Base-by-base conservation (phyloP, 2,329 filamentous ascomycete species). In the Penicillium sp. region DNA sequence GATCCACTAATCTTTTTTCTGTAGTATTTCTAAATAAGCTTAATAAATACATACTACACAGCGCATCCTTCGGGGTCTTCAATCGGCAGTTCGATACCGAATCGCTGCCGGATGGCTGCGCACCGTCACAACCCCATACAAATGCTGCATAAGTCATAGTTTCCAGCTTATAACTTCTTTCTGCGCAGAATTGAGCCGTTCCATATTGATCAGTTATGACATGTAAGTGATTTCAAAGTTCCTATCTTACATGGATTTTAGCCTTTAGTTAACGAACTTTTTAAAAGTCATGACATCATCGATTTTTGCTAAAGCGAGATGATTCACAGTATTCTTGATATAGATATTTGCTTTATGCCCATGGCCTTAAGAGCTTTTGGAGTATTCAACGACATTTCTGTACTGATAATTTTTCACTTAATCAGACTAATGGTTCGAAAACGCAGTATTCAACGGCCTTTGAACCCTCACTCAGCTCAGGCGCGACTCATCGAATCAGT, bases 81-180 rank as follows among this genome's bases (percentile, higher is more conserved):
- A n/a, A n/a, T n/a, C n/a, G n/a, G n/a, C n/a, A n/a, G n/a, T n/a
- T n/a, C n/a, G n/a, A n/a, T n/a, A n/a, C n/a, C n/a, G n/a, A n/a
- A n/a, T n/a, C n/a, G n/a, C n/a, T n/a, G n/a, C n/a, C n/a, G n/a
- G n/a, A n/a, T n/a, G n/a, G n/a, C n/a, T n/a, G n/a, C n/a, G n/a
- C n/a, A n/a, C n/a, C n/a, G n/a, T n/a, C n/a, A n/a, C 36, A 32
- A 39, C 9, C n/a, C 36, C 30, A 21, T 33, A 15, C 4, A 39
- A 16, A 26, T 39, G 30, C 13, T 21, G 20, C 7, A 39, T 29
- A 9, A 39, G 36, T 9, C 30, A 21, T 18, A 39, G 7, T 26
- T 21, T 39, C 36, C 30, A 39, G 21, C 36, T 33, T 11, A 21
- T 33, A 6, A 28, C 7, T 9, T 39, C 36, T 14, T 39, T 39